Conservation (phyloP, 2,329 filamentous ascomycete species). For the Fusarium subtropicale region DNA sequence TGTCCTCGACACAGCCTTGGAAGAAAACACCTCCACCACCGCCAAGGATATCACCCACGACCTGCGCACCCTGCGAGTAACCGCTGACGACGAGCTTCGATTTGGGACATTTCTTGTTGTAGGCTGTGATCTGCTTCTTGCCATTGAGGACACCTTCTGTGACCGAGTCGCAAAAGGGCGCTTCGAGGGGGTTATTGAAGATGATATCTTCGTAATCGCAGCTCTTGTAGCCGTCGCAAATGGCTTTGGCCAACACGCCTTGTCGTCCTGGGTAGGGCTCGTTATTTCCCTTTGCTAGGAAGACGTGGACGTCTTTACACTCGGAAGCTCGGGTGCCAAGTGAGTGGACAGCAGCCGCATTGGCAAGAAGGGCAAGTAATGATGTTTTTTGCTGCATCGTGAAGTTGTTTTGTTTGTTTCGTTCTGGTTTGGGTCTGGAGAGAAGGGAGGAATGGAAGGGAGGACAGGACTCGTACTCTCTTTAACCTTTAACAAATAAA, state of each 20-base stretch:
- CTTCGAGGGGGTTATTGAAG: constrained; percentile 17
- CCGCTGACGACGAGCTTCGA: constrained; percentile 24
- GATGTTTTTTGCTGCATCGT: constrained; percentile 10
- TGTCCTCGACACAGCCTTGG: constrained; percentile 12
- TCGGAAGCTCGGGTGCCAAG: constrained; percentile 8
- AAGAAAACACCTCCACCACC: constrained; percentile 28
- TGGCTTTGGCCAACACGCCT: constrained; percentile 7
- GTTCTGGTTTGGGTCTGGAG: not conserved
- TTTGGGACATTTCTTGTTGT: constrained; percentile 21
- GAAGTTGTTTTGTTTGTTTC: not conserved
- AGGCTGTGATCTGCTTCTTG: constrained; percentile 24
- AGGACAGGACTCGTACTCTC: not conserved
- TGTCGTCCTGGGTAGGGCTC: constrained; percentile 24
- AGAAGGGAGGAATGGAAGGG: not conserved
- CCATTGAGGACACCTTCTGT: constrained; percentile 19
- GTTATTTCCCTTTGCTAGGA: constrained; percentile 25
- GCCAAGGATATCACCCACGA: constrained; percentile 24
- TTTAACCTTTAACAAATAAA: not conserved
- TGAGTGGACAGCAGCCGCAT: not conserved
- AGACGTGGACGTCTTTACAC: constrained; percentile 22
- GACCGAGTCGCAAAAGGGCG: constrained; percentile 17
- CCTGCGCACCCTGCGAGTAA: constrained; percentile 17
- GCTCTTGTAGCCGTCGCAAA: constrained; percentile 18
- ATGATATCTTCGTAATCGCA: constrained; percentile 22
- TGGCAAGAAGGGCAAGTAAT: not conserved